Percentiles rank a stretch among this genome's conserved stretches.
Conservation (phyloP, 306 rosid genomes). For the Corylus heterophylla region DNA sequence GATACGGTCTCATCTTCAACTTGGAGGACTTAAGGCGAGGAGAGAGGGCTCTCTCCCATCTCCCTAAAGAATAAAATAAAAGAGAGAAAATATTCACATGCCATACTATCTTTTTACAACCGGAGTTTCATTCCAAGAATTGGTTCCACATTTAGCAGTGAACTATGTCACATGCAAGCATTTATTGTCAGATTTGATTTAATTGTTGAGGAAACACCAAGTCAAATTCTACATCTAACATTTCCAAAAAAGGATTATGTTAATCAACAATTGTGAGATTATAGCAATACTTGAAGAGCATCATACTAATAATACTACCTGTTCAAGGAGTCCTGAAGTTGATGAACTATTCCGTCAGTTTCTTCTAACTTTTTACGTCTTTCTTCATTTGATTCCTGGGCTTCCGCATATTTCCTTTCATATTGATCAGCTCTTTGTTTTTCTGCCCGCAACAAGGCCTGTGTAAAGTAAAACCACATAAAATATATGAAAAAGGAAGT, state of each 20-base stretch:
- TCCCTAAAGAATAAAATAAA: neutral
- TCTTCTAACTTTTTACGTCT: constrained; percentile 63
- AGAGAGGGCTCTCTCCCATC: neutral
- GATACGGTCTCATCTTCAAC: neutral
- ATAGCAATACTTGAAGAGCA: constrained; percentile 23
- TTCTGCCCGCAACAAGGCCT: constrained; percentile 68
- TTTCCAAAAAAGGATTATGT: neutral
- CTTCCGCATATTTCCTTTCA: constrained; percentile 67
- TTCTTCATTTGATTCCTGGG: constrained; percentile 56
- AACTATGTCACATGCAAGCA: neutral
- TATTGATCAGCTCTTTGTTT: constrained; percentile 66
- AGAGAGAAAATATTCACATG: neutral
- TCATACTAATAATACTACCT: constrained; percentile 67
- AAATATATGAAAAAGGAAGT: too few species aligned
- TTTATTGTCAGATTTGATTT: neutral
- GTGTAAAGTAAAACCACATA: constrained; percentile 30
- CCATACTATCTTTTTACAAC: neutral
- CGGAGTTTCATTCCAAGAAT: neutral
- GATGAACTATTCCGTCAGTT: constrained; percentile 68
- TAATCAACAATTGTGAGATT: constrained; percentile 26
- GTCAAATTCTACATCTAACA: neutral
- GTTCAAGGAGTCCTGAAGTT: constrained; percentile 85
- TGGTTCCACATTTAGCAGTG: neutral
- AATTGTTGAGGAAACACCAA: neutral
- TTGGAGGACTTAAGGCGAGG: neutral